Evolutionary conservation across 1,139 yeast species (phyloP), one percentile per base, ranked within the genome.

Genomic region (Pneumocystis oryctolagi): DNA sequence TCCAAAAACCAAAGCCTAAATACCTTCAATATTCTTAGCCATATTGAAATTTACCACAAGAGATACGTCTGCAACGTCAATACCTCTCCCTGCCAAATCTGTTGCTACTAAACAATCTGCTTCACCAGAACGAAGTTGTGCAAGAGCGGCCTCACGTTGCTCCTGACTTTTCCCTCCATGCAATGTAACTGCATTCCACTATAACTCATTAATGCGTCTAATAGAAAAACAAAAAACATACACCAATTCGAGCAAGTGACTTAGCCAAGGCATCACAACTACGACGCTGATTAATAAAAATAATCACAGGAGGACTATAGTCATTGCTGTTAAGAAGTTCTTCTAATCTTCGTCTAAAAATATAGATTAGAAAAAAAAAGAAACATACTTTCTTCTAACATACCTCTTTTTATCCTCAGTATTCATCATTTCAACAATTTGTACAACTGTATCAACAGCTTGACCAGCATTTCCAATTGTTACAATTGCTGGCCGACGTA

Each of bases 41-140:
- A 90, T 86, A 70, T 90, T 96, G 71, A 80, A 89, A 73, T 92
- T 92, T 18, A 90, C 74, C 6, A 92, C 97, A 59, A 90, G 73
- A 0, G 94, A 82, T 9, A 92, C 95, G 69, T 87, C 81, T 0
- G 92, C 86, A 20, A 92, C 84, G 74, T 92, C 97, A 65, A 92
- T 84, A 74, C 98, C 98, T 76, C 98, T 83, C 4, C 97, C 96
- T 1, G 97, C 97, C 62, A 92, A 90, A 71, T 92, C 97, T 0
- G 98, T 92, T 12, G 97, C 97, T 39, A 92, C 85, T 61, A 92
- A 76, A 12, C 88, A 77, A 63, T 82, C 83, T 1, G 83, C 82
- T 35, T 77, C 76, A 35, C 89, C 87, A 14, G 77, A 71, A 63
- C 84, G 80, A 71, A 92, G 81, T 56, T 83, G 81, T 25, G 77